phyloP scores from a whole-genome alignment of 805 yeast species.

The Zygosaccharomyces lentus region DNA sequence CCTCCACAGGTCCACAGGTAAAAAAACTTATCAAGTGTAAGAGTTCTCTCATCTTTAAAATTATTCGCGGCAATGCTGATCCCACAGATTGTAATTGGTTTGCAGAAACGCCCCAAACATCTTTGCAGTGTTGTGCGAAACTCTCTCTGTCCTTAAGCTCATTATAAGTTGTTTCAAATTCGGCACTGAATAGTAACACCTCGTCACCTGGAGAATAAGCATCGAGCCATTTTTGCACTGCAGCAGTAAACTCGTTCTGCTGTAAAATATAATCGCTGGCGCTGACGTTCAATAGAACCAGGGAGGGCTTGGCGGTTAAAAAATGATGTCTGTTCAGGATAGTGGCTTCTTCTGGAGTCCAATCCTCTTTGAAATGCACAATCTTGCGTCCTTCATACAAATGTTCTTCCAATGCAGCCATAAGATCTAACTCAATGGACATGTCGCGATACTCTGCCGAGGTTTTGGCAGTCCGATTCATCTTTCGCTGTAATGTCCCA shows the following conservation, averaged over 20 bases:
- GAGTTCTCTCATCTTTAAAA: conserved; percentile 59
- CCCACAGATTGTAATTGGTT: conserved; percentile 37
- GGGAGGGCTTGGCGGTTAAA: conserved; percentile 85
- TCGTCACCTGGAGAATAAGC: conserved; percentile 63
- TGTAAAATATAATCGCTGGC: conserved; percentile 59
- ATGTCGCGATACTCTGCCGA: conserved; percentile 48
- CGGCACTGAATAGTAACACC: conserved; percentile 65
- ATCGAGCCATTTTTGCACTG: conserved; percentile 61
- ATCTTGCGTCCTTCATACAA: conserved; percentile 49
- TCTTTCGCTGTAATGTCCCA: conserved; percentile 45
- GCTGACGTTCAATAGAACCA: conserved; percentile 68
- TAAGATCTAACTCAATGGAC: conserved; percentile 37
- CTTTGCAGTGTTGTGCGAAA: conserved; percentile 24
- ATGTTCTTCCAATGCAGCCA: conserved; percentile 42
- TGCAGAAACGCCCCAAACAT: conserved; percentile 30
- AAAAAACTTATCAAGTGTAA: conserved; percentile 74
- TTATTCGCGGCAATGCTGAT: conserved; percentile 60
- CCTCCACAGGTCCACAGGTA: conserved; percentile 83
- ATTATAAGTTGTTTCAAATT: conserved; percentile 40
- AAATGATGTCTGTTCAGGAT: conserved; percentile 67
- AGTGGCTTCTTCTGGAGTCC: conserved; percentile 63
- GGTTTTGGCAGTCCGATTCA: conserved; percentile 38
- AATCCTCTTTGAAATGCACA: conserved; percentile 56
- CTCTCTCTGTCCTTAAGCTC: conserved; percentile 31
- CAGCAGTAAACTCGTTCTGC: conserved; percentile 46